Base-by-base conservation (phyloP, 352 stramenopile genomes). In the Hyaloperonospora brassicae region DNA sequence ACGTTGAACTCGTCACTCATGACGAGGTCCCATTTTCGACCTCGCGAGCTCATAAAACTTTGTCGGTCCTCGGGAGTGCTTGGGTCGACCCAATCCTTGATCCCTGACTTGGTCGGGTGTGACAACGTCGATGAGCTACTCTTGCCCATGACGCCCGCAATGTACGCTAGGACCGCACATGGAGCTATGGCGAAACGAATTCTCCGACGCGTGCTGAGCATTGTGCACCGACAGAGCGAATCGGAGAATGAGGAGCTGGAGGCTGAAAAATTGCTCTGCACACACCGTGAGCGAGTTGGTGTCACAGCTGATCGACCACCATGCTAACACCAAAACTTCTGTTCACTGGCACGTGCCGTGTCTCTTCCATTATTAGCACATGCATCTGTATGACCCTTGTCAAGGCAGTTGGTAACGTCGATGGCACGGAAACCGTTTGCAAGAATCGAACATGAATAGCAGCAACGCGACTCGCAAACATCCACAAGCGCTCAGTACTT, bases 1-100 rank as follows among this genome's bases (percentile, higher is more conserved):
- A 51, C 59, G 60, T 84, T 87, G 36, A 87, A 83, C 50, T 84
- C 70, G 55, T 88, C 77, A 41, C 70, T 87, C 70, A 88, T 87
- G 38, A 82, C 65, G 8, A 91, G 60, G 17, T 82, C 46, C 70
- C 73, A 86, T 35, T 46, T 46, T 17, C 80, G 64, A 27, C 78
- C 81, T n/a, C 76, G 75, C 9, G 77, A 80, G 7, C 17, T 66
- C 1, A 27, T 57, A 55, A 68, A 76, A 22, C 42, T 64, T 34
- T 75, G 55, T 0, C 36, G 44, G 25, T 66, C 57, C 0, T 55
- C 14, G 1, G 72, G 66, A 21, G 72, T 81, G 1, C 36, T 63
- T 0, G 66, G 62, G 38, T 82, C 72, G 9, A 79, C 61, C 68
- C 68, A 79, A 4, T 52, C 47, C 13, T 35, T 27, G 40, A 80